phyloP scores from a whole-genome alignment of 345 rosid genomes.

The Draba incana region DNA sequence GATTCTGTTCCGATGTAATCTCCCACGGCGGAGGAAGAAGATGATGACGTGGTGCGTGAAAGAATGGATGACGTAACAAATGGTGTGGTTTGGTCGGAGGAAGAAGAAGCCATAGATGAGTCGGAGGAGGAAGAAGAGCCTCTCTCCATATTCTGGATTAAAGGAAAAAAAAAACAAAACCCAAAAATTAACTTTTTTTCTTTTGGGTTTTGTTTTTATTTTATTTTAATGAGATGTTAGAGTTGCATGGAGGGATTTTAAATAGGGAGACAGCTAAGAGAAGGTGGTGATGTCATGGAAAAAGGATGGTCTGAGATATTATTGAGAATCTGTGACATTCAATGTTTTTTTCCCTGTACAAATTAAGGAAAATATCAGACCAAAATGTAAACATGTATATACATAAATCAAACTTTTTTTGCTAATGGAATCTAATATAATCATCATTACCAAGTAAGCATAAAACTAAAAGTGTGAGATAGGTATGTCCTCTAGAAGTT shows the following conservation, averaged over 20 bases:
- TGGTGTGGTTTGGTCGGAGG: constrained; percentile 33
- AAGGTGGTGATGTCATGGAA: constrained; percentile 35
- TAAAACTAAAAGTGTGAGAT: constrained; percentile 12
- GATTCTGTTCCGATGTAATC: constrained; percentile 88
- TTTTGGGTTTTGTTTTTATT: constrained; percentile 35
- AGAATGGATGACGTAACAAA: constrained; percentile 38
- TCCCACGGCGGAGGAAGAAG: constrained; percentile 48
- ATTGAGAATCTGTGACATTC: constrained; percentile 42
- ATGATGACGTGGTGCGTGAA: constrained; percentile 36
- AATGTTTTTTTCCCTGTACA: constrained; percentile 28
- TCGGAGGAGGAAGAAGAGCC: constrained; percentile 28
- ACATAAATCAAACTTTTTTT: not conserved
- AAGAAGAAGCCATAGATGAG: constrained; percentile 34
- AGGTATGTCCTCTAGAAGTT: constrained; percentile 27
- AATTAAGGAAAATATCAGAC: constrained; percentile 20
- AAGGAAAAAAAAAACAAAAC: constrained; percentile 32
- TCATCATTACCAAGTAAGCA: constrained; percentile 31
- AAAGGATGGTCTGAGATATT: constrained; percentile 41
- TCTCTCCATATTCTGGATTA: constrained; percentile 32
- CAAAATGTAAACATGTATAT: constrained; percentile 10
- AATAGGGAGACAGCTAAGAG: constrained; percentile 45
- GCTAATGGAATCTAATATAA: constrained; percentile 25
- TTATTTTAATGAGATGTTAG: constrained; percentile 9
- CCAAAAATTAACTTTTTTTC: constrained; percentile 4
- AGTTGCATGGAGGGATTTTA: constrained; percentile 44